These are phyloP conservation scores for Phalaenopsis hybrid DNA, from an alignment of 116 monocot genomes.

Conservation along the genomic window DNA sequence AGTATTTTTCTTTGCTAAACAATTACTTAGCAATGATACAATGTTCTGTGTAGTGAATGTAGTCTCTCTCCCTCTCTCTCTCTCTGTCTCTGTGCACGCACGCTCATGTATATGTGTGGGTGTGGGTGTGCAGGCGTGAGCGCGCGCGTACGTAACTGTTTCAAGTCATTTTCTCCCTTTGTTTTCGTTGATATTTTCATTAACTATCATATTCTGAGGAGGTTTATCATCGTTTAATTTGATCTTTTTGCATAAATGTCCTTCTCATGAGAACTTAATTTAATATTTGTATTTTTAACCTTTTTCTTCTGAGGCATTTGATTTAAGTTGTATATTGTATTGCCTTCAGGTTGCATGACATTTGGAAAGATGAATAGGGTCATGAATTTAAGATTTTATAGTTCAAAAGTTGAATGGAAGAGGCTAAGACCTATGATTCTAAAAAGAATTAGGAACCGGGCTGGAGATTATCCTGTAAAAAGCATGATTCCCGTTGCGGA, in stretches of 20 bases:
- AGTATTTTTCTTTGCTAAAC: too few species aligned
- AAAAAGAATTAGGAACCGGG: conserved; percentile 71
- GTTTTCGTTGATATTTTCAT: too few species aligned
- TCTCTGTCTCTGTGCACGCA: too few species aligned
- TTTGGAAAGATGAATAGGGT: conserved; percentile 10
- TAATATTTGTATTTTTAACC: background rate
- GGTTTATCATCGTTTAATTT: background rate
- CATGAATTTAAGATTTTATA: conserved; percentile 35
- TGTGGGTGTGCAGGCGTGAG: too few species aligned
- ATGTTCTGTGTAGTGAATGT: too few species aligned
- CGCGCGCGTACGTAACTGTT: too few species aligned
- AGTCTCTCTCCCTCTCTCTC: too few species aligned
- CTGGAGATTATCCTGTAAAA: conserved; percentile 60
- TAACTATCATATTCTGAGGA: too few species aligned
- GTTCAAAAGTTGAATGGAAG: conserved; percentile 65
- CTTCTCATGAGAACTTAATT: background rate
- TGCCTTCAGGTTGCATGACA: conserved; percentile 3
- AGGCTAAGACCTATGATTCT: conserved; percentile 84
- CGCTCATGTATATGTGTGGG: too few species aligned
- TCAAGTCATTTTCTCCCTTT: too few species aligned
- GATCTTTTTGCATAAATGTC: background rate
- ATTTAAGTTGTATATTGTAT: background rate
- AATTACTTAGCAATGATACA: too few species aligned
- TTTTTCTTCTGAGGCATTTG: background rate
- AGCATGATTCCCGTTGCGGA: conserved; percentile 74